These are phyloP conservation scores for Larix kaempferi DNA, from an alignment of 75 land plant genomes.

Conservation along the genomic window DNA sequence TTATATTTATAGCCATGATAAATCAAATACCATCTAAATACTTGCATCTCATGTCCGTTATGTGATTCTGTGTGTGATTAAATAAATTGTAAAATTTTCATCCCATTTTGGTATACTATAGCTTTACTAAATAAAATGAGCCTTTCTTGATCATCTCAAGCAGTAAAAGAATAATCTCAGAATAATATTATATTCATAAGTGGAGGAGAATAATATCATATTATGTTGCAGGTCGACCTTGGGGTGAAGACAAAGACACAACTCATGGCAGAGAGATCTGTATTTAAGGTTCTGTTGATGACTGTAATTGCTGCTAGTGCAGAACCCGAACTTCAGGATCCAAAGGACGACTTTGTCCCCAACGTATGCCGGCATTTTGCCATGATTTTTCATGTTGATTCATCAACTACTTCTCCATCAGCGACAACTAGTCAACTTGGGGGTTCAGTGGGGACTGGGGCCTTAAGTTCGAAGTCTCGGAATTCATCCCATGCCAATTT, in stretches of 20 bases:
- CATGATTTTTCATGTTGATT: conserved; percentile 92
- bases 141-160: background rate
- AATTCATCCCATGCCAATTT: conserved; percentile 48
- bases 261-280: conserved; percentile 94
- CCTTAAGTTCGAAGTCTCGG: conserved; percentile 37
- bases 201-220: background rate
- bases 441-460: conserved; percentile 32
- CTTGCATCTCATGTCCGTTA: background rate
- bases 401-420: conserved; percentile 31
- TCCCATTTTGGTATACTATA: background rate
- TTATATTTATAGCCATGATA: background rate
- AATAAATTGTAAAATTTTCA: background rate
- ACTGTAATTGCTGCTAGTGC: conserved; percentile 90
- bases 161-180: background rate
- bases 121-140: background rate
- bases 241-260: conserved; percentile 99
- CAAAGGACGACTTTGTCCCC: conserved; percentile 85
- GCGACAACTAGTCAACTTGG: conserved; percentile 23
- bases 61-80: background rate
- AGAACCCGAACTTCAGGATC: conserved; percentile 78
- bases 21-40: background rate
- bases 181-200: too few relatives aligned
- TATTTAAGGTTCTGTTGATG: conserved; percentile 86
- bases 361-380: conserved; percentile 98
- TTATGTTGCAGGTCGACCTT: conserved; percentile 73